Evolutionary conservation across 1,139 yeast genomes (phyloP).

Genomic region (Candida dubliniensis): DNA sequence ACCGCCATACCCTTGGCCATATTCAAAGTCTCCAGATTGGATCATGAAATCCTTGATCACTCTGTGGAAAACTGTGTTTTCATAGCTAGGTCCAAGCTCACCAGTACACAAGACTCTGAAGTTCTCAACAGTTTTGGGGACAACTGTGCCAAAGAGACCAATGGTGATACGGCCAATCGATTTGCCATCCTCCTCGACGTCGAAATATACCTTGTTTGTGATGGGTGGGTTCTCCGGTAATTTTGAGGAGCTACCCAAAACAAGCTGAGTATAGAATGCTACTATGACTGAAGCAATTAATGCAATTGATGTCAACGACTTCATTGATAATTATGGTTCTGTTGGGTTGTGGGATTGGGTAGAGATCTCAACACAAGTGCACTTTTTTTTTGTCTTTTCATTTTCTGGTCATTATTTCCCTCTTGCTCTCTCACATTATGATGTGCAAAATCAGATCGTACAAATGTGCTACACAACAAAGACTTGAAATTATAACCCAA

Average conservation of each 20-base stretch:
- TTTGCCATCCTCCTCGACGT: constrained; percentile 77
- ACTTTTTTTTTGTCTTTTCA: neutral
- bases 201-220: constrained; percentile 82
- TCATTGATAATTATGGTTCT: constrained; percentile 22
- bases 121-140: constrained; percentile 60
- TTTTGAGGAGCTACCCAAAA: constrained; percentile 18
- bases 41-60: constrained; percentile 59
- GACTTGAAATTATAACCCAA: no score
- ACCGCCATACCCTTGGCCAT: constrained; percentile 62
- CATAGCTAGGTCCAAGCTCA: constrained; percentile 56
- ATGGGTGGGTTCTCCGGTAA: constrained; percentile 53
- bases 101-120: constrained; percentile 60
- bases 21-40: constrained; percentile 64
- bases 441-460: no score
- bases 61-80: constrained; percentile 55
- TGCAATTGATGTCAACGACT: constrained; percentile 21
- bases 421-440: no score
- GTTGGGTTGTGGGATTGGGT: neutral
- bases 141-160: constrained; percentile 69
- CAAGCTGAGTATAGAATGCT: constrained; percentile 21
- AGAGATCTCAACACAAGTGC: no score
- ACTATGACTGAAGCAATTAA: constrained; percentile 20
- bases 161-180: constrained; percentile 65
- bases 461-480: no score
- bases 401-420: neutral